Conservation (phyloP, 2,329 filamentous ascomycete species). For the Pseudocercospora cruenta region DNA sequence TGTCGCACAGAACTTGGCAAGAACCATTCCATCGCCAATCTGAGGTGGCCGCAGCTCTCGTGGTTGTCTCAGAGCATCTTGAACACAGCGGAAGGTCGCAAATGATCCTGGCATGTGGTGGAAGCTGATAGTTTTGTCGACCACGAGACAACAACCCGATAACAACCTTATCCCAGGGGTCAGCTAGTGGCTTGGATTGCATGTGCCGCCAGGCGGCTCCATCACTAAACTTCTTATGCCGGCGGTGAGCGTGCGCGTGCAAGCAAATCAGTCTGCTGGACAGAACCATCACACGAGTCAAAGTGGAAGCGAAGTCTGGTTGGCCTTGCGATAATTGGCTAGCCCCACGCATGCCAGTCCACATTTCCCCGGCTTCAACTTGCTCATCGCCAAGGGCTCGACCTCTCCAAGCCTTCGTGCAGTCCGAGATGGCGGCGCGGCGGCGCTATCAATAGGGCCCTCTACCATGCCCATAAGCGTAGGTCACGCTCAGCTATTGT, state of each 20-base stretch:
- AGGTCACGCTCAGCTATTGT: constrained; percentile 6
- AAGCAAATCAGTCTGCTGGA: background rate
- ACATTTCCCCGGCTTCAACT: background rate
- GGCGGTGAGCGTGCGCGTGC: background rate
- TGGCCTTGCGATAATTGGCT: background rate
- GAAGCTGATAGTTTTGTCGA: background rate
- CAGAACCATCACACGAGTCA: background rate
- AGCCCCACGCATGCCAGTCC: background rate
- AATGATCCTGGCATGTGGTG: background rate
- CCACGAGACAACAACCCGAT: background rate
- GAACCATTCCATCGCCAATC: background rate
- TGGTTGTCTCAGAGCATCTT: background rate
- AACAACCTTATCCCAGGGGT: background rate
- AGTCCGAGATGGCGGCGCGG: background rate
- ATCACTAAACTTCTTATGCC: background rate
- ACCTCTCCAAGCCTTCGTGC: background rate
- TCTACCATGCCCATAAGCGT: background rate
- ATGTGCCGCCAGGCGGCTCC: background rate
- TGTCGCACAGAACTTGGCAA: background rate
- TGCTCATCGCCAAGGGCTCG: background rate
- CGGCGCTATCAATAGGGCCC: background rate
- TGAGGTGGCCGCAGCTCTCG: background rate
- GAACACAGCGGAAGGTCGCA: background rate
- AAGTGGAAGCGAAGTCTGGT: background rate
- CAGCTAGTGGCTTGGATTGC: background rate